Conservation (phyloP, 164 flowering plant genomes). For the Hamamelis virginiana region DNA sequence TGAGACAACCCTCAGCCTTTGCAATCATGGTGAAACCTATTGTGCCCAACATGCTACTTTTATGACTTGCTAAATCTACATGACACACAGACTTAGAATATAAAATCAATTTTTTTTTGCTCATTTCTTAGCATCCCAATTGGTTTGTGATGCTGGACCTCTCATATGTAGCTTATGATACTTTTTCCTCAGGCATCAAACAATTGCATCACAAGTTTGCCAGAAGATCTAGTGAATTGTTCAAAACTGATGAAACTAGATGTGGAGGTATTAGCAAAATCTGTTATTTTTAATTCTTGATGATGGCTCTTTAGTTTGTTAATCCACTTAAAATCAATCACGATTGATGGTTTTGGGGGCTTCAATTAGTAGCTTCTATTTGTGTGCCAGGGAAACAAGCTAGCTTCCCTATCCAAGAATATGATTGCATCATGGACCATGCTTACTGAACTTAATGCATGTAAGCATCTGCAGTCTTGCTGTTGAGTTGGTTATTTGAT, state of each 20-base stretch:
- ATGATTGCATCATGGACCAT: conserved; percentile 65
- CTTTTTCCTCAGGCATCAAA: conserved; percentile 72
- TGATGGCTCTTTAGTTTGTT: not conserved
- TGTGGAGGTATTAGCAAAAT: conserved; percentile 62
- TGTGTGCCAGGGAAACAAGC: conserved; percentile 78
- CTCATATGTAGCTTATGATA: conserved; percentile 11
- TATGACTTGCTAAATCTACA: not conserved
- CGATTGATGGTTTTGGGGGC: not conserved
- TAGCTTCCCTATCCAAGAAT: conserved; percentile 48
- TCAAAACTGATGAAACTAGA: conserved; percentile 74
- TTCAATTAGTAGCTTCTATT: conserved; percentile 3
- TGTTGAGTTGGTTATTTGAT: not conserved
- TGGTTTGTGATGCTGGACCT: not conserved
- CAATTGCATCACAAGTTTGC: conserved; percentile 65
- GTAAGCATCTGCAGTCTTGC: conserved; percentile 33
- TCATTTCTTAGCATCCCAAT: not conserved
- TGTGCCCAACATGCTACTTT: no score
- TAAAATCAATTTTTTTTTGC: not conserved
- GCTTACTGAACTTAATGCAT: conserved; percentile 89
- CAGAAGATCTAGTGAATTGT: conserved; percentile 73
- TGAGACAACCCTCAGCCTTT: no score
- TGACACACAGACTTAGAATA: no score
- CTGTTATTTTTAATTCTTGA: not conserved
- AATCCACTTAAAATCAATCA: not conserved
- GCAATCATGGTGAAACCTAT: no score